These are phyloP conservation scores for Quercus engelmannii DNA, from an alignment of 306 rosid genomes.

Conservation along the genomic window DNA sequence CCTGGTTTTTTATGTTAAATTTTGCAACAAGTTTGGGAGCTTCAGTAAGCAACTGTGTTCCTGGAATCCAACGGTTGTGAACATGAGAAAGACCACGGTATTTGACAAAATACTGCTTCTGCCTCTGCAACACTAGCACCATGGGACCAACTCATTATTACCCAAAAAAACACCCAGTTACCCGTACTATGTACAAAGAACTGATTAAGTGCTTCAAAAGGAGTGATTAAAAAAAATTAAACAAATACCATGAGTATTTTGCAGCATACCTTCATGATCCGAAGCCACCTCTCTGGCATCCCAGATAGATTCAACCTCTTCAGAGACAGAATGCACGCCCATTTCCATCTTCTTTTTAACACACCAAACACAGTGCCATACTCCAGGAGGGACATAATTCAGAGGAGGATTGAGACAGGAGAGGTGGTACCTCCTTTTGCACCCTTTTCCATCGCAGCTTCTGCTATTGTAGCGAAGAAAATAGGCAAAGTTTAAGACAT, in stretches of 20 bases:
- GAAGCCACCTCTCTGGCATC: slow-evolving; percentile 27
- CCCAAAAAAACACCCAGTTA: not conserved
- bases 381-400: slow-evolving; percentile 25
- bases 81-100: slow-evolving; percentile 41
- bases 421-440: slow-evolving; percentile 34
- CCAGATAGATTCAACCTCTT: slow-evolving; percentile 31
- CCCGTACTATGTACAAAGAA: not conserved
- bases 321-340: slow-evolving; percentile 38
- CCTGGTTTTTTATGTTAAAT: slow-evolving; percentile 30
- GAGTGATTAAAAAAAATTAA: not conserved
- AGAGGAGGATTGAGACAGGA: slow-evolving; percentile 41
- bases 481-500: not conserved
- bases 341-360: slow-evolving; percentile 24
- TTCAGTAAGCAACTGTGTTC: slow-evolving; percentile 23
- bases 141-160: slow-evolving; percentile 10
- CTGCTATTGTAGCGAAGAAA: slow-evolving; percentile 23
- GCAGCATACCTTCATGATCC: slow-evolving; percentile 17
- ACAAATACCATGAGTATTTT: not conserved
- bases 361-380: slow-evolving; percentile 38
- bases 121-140: slow-evolving; percentile 28
- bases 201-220: not conserved
- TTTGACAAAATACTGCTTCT: slow-evolving; percentile 33
- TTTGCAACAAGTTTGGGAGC: slow-evolving; percentile 35
- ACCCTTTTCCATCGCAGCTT: slow-evolving; percentile 35
- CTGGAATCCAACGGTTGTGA: slow-evolving; percentile 43